A percentile compares a stretch with the other conserved stretches of the same genome.
These are phyloP conservation scores for Blastobotrys malaysiensis DNA, from an alignment of 1,139 yeast species.

Conservation along the genomic window DNA sequence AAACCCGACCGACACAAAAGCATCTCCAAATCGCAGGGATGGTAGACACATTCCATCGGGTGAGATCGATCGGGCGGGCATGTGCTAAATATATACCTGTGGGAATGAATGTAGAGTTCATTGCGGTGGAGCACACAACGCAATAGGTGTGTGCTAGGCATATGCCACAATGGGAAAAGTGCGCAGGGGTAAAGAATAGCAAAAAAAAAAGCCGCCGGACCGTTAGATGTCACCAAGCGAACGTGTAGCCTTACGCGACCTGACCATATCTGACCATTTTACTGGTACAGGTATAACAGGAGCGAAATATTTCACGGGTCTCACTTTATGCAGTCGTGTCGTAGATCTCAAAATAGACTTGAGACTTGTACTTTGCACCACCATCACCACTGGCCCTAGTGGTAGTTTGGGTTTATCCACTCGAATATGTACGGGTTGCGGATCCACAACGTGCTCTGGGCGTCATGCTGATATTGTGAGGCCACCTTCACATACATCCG, in stretches of 20 bases:
- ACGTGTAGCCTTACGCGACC: not conserved
- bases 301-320: not conserved
- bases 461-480: not conserved
- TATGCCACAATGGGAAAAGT: not conserved
- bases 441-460: too few relatives aligned
- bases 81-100: not conserved
- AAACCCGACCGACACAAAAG: not conserved
- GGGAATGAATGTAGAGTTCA: not conserved
- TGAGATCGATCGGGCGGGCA: not conserved
- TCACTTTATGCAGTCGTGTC: not conserved
- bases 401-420: too few relatives aligned
- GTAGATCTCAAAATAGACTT: not conserved
- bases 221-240: not conserved
- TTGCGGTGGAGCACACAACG: not conserved
- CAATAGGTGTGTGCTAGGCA: not conserved
- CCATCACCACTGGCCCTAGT: too few relatives aligned
- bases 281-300: not conserved
- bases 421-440: too few relatives aligned
- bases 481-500: not conserved
- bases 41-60: not conserved
- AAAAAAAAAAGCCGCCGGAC: not conserved
- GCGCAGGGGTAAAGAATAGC: not conserved
- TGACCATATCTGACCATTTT: not conserved
- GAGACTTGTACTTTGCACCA: not conserved
- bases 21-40: not conserved